A percentile compares a stretch with the other conserved stretches of the same genome.
These are phyloP conservation scores for Nakazawaea peltata DNA, from an alignment of 805 yeast species.

Conservation along the genomic window DNA sequence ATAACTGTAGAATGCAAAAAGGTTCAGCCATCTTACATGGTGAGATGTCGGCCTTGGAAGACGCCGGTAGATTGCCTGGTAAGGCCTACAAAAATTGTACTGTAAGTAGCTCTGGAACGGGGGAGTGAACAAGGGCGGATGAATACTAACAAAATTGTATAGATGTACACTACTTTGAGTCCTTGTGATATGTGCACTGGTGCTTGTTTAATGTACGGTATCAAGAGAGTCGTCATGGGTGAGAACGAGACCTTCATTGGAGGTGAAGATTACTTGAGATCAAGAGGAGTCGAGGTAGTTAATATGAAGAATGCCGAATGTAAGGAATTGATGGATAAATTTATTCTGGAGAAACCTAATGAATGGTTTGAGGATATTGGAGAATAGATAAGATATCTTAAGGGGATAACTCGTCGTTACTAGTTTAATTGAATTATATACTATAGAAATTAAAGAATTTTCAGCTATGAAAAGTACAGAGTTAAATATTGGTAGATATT, in stretches of 20 bases:
- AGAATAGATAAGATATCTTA: constrained; percentile 17
- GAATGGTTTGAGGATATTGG: constrained; percentile 85
- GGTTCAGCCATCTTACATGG: constrained; percentile 83
- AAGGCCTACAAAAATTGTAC: constrained; percentile 76
- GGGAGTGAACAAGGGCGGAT: too few species aligned
- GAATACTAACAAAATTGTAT: constrained; percentile 1
- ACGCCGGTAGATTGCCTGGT: constrained; percentile 85
- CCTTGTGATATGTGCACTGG: constrained; percentile 97
- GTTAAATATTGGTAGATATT: too few species aligned
- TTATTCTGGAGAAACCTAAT: constrained; percentile 69
- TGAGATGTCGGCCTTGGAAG: constrained; percentile 82
- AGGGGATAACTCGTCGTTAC: too few species aligned
- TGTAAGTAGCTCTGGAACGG: too few species aligned
- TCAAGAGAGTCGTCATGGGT: constrained; percentile 81
- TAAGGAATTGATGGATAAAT: constrained; percentile 64
- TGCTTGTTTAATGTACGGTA: constrained; percentile 82
- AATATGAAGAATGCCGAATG: constrained; percentile 54
- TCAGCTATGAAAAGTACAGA: too few species aligned
- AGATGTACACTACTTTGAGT: constrained; percentile 80
- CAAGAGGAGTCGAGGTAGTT: constrained; percentile 67
- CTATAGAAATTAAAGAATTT: too few species aligned
- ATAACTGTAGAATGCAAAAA: constrained; percentile 84
- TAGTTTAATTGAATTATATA: too few species aligned
- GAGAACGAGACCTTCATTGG: constrained; percentile 81
- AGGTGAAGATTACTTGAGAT: constrained; percentile 65